Conservation (phyloP, 208 protist species). For the Tritrichomonas foetus region DNA sequence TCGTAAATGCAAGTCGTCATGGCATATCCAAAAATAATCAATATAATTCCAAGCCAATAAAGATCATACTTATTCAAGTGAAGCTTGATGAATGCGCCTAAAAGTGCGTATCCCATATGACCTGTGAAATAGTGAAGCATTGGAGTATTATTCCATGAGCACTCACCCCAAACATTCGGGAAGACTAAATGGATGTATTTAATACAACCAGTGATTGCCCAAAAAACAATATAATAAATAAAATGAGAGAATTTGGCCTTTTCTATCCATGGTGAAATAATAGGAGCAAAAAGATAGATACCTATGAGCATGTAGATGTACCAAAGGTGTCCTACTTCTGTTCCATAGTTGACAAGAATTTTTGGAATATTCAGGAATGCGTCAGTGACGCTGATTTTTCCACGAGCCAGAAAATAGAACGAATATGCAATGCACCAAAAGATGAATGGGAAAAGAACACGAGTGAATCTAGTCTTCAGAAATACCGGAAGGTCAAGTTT, state of each 20-base stretch:
- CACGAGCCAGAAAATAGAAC: neutral
- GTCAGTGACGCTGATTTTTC: neutral
- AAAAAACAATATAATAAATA: neutral
- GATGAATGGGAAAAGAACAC: neutral
- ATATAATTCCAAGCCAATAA: neutral
- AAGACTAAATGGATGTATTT: neutral
- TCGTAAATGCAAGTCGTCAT: neutral
- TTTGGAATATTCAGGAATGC: neutral
- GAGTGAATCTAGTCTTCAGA: neutral
- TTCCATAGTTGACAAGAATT: neutral
- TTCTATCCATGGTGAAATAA: slow-evolving; percentile 1
- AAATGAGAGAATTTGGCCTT: neutral
- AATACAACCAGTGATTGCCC: neutral
- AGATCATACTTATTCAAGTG: neutral
- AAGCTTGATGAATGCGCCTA: neutral
- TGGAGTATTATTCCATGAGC: neutral
- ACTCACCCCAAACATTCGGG: neutral
- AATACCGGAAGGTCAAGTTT: neutral
- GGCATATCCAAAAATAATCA: neutral
- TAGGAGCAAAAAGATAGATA: neutral
- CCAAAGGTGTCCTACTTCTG: neutral
- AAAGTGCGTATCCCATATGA: neutral
- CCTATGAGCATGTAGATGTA: neutral
- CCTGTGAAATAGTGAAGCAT: neutral
- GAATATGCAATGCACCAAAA: neutral